Base-by-base conservation (phyloP, 192 early-diverging fungal species). In the Podila horticola region DNA sequence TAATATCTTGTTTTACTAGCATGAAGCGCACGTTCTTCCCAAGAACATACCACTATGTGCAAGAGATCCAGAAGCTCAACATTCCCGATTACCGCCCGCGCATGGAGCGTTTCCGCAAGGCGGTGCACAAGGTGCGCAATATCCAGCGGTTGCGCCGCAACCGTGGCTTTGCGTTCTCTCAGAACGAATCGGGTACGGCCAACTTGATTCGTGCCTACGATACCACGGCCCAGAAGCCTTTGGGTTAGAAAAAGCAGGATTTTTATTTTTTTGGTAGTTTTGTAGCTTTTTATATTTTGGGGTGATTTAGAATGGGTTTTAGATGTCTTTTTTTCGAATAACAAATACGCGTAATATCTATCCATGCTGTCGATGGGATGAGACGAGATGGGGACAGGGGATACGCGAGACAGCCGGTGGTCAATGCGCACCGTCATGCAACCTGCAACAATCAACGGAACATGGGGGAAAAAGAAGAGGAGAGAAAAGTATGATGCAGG, bases 61-160 rank as follows among this genome's bases (percentile, higher is more conserved):
- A 98, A 85, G 98, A 99, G 86, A 99, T 99, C 68, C 95, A 99
- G 85, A 98, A 98, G 86, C 96, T 94, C 90, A 98, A 99, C 85
- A 95, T 99, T 62, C 98, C 97, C 31, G 98, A 99, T 82, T 97
- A 97, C 77, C 90, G 97, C 48, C 98, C 98, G 45, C 90, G 98
- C 41, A 96, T 97, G 95, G 97, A 99, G 82, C 91, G 95, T 65
- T 99, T 99, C 95, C 89, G 94, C 73, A 97, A 99, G 85, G 97
- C 97, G 6, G 97, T 99, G 17, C 92, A 97, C 88, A 99, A 99
- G 88, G 97, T 97, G 11, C 90, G 95, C 24, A 86, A 92, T 72
- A 93, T 95, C 60, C 98, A 99, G 87, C 88, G 98, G 33, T 85
- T 99, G 19, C 95, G 97, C 74, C 86, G 95, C 31, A 96, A 92